phyloP scores from a whole-genome alignment of 1,139 yeast species.

The Yamadazyma atlantica region DNA sequence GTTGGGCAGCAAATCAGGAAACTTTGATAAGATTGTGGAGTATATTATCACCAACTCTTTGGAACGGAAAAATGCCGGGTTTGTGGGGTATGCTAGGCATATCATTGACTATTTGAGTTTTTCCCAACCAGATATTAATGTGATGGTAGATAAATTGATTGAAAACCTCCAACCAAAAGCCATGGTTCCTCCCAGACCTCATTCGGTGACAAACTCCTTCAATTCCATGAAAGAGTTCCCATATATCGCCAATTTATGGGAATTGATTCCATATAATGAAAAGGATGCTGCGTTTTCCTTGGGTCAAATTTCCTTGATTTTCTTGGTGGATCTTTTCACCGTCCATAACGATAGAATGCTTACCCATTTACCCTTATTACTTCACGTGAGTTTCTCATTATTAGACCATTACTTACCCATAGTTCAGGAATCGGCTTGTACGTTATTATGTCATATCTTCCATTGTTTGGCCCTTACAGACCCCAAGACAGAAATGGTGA shows the following conservation, averaged over 20 bases:
- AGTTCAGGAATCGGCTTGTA: slow-evolving; percentile 83
- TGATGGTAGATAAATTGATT: slow-evolving; percentile 63
- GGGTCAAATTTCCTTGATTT: slow-evolving; percentile 84
- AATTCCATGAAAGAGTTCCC: slow-evolving; percentile 42
- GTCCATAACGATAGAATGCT: slow-evolving; percentile 57
- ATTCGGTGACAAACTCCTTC: slow-evolving; percentile 10
- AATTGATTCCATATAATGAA: slow-evolving; percentile 55
- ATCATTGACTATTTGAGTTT: slow-evolving; percentile 72
- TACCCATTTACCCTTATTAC: slow-evolving; percentile 63
- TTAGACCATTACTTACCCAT: slow-evolving; percentile 83
- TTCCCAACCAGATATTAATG: slow-evolving; percentile 56
- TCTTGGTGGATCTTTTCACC: slow-evolving; percentile 77
- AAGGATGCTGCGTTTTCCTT: slow-evolving; percentile 80
- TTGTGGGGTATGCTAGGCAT: slow-evolving; percentile 79
- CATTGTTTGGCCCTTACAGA: slow-evolving; percentile 62
- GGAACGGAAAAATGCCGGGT: slow-evolving; percentile 66
- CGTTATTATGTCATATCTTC: slow-evolving; percentile 70
- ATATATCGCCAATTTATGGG: slow-evolving; percentile 71
- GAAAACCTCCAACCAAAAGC: slow-evolving; percentile 75
- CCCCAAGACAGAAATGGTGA: slow-evolving; percentile 52
- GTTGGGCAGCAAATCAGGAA: slow-evolving; percentile 66
- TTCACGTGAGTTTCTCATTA: slow-evolving; percentile 79
- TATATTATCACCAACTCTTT: slow-evolving; percentile 70
- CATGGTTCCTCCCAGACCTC: slow-evolving; percentile 73
- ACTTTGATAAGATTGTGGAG: slow-evolving; percentile 70